Percentiles rank a stretch among this genome's conserved stretches.
Evolutionary conservation across 208 protist species (phyloP).

Genomic region (Leishmania amazonensis): DNA sequence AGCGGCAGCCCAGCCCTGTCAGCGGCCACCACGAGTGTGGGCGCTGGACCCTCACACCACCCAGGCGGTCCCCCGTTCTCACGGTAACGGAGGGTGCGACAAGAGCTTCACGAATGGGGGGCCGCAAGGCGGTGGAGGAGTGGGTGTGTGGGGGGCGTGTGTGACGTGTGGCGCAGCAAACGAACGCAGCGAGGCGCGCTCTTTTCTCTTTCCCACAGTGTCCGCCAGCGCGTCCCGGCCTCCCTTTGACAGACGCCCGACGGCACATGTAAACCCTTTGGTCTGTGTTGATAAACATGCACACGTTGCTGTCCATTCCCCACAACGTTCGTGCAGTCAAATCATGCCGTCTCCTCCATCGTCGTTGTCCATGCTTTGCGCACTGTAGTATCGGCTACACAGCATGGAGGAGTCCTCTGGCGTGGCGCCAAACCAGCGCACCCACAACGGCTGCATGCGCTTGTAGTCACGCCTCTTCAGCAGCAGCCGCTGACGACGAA

Average conservation of each 20-base stretch:
- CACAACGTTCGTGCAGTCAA: background rate
- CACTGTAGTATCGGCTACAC: background rate
- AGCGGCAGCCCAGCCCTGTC: no score
- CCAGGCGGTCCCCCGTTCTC: no score
- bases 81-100: background rate
- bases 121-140: no score
- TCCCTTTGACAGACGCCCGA: background rate
- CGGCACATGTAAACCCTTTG: background rate
- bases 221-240: background rate
- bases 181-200: background rate
- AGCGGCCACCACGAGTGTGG: no score
- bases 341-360: background rate
- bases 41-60: no score
- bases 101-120: background rate
- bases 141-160: no score
- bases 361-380: background rate
- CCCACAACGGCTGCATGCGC: constrained; percentile 25
- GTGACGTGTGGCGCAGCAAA: background rate
- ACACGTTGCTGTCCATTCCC: background rate
- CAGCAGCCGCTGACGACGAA: constrained; percentile 29
- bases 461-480: constrained; percentile 12
- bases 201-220: background rate
- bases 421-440: constrained; percentile 34
- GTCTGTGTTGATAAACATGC: background rate
- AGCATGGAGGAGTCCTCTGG: constrained; percentile 37